A percentile compares a stretch with the other conserved stretches of the same genome.
Evolutionary conservation across 768 basidiomycete species (phyloP).

Genomic region (Neoboletus subvelutipes): DNA sequence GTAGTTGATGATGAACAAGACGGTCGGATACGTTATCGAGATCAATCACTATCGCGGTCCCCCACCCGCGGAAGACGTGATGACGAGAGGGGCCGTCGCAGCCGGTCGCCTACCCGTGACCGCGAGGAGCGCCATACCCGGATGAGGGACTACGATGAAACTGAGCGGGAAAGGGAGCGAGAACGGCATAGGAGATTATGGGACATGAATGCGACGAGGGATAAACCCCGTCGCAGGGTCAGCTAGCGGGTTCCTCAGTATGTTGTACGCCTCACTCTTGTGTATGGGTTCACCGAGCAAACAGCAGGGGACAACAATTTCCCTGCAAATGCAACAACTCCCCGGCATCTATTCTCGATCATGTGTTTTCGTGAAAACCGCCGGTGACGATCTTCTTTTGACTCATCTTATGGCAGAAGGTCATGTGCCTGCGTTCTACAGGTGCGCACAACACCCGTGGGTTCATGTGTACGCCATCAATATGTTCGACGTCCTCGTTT

Average conservation of each 20-base stretch:
- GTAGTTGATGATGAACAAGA: constrained; percentile 36
- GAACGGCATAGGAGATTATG: constrained; percentile 51
- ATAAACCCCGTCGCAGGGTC: constrained; percentile 28
- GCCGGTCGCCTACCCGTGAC: constrained; percentile 29
- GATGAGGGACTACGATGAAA: constrained; percentile 28
- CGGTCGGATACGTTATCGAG: constrained; percentile 22
- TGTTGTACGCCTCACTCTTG: constrained; percentile 4
- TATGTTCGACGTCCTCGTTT: constrained; percentile 20
- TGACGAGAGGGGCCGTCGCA: constrained; percentile 26
- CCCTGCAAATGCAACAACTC: background rate
- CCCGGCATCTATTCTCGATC: constrained; percentile 7
- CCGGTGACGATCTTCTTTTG: constrained; percentile 16
- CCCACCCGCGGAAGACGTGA: constrained; percentile 22
- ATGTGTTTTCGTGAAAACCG: constrained; percentile 11
- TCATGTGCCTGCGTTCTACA: constrained; percentile 16
- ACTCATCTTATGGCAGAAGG: constrained; percentile 17
- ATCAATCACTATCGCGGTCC: constrained; percentile 39
- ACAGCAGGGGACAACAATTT: constrained; percentile 2
- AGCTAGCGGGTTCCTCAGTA: constrained; percentile 15
- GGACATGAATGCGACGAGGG: constrained; percentile 47
- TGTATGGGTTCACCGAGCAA: constrained; percentile 8
- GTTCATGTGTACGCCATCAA: constrained; percentile 12
- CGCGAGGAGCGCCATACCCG: constrained; percentile 21
- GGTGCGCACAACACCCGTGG: constrained; percentile 13
- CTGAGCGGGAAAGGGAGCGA: constrained; percentile 32